phyloP scores from a whole-genome alignment of 2,329 filamentous ascomycete species.

The Penicillium sp. region DNA sequence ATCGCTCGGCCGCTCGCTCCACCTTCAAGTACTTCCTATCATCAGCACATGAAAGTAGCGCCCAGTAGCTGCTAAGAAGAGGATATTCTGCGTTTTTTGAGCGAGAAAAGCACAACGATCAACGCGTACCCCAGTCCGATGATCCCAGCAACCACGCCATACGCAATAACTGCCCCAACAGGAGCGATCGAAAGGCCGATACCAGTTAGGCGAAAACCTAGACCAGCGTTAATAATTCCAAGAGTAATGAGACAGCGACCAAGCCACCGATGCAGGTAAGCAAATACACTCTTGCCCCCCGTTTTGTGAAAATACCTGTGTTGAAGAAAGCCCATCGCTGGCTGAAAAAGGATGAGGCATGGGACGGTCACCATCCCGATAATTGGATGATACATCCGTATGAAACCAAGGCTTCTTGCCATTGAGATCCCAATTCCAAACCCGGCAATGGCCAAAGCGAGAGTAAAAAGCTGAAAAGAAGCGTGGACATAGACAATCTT shows the following conservation, averaged over 20 bases:
- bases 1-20: no score
- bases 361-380: conserved; percentile 57
- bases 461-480: conserved; percentile 53
- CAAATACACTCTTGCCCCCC: conserved; percentile 50
- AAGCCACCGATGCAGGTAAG: conserved; percentile 58
- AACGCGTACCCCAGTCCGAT: conserved; percentile 49
- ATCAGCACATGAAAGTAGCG: no score
- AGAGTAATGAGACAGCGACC: conserved; percentile 55
- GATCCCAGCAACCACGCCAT: conserved; percentile 55
- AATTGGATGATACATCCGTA: conserved; percentile 52
- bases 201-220: conserved; percentile 54
- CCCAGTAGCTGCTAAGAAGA: background rate
- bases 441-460: conserved; percentile 53
- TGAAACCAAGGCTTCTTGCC: conserved; percentile 41
- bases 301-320: conserved; percentile 55
- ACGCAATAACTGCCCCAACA: conserved; percentile 49
- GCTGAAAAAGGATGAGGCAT: conserved; percentile 61
- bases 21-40: no score
- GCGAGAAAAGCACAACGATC: background rate
- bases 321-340: conserved; percentile 56
- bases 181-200: conserved; percentile 22
- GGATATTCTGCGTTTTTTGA: background rate
- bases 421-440: conserved; percentile 58
- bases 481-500: conserved; percentile 50
- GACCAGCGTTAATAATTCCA: conserved; percentile 61